Percentiles rank a stretch among this genome's conserved stretches.
Conservation (phyloP, 441 rosid species). For the Gossypium aridum region DNA sequence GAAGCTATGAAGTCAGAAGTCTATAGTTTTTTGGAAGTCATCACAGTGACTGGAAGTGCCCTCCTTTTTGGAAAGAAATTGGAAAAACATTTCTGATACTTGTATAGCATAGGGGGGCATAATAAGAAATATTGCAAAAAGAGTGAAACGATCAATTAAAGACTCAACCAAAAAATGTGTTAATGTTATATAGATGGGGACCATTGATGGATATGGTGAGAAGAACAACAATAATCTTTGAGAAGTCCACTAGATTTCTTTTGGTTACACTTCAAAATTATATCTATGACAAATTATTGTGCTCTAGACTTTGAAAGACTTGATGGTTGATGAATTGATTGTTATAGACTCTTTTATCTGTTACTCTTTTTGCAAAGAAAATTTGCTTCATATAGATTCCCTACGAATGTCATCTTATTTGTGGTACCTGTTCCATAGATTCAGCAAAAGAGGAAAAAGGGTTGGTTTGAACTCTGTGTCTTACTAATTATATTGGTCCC, state of each 20-base stretch:
- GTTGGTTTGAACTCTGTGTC: background rate
- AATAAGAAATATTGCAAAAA: background rate
- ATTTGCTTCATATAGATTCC: background rate
- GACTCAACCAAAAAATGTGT: background rate
- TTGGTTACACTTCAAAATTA: background rate
- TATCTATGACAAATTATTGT: background rate
- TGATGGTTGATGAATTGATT: background rate
- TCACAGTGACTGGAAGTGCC: background rate
- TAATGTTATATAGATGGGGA: background rate
- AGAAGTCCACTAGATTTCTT: background rate
- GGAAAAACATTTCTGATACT: background rate
- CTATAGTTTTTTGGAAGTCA: background rate
- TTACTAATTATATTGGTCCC: background rate
- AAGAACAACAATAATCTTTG: background rate
- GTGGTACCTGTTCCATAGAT: background rate
- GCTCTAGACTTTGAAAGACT: background rate
- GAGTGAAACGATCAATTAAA: background rate
- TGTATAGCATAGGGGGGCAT: background rate
- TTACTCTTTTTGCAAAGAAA: background rate
- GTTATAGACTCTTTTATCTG: background rate
- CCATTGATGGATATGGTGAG: background rate
- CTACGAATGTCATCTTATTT: background rate
- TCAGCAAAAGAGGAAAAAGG: background rate
- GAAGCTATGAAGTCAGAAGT: no score
- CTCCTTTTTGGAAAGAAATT: background rate